Evolutionary conservation across 805 yeast species (phyloP), one percentile per base, ranked within the genome.

Genomic region (Candida berthetii): DNA sequence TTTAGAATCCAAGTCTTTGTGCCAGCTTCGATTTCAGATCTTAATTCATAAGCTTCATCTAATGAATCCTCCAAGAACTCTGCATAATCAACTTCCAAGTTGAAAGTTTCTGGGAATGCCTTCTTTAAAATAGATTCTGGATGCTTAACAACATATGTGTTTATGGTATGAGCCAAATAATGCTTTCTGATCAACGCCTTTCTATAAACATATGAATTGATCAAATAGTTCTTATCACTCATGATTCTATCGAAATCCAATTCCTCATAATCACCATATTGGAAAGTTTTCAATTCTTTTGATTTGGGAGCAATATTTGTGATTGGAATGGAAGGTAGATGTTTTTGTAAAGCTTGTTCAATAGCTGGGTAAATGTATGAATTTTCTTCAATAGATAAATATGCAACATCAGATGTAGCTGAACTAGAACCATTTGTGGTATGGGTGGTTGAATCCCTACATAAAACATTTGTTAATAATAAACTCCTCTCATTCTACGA

Each of bases 11-110:
- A 91, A 37, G 82, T 76, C 48, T 74, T 78, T 15, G 68, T 71
- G 13, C 76, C 77, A 10, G 61, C 58, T 44, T 81, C 82, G 28
- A 93, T 65, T 50, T 85, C 96, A 40, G 82, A 83, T 44, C 96
- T 66, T 38, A 93, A 68, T 55, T 91, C 99, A 67, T 85, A 90
- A 31, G 85, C 81, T 53, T 93, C 99, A 60, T 91, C 98, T 36
- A 93, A 68, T 0, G 96, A 75, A 57, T 93, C 99, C 53, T 93
- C 98, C 39, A 93, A 66, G 53, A 93, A 93, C 60, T 93, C 99
- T 1, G 98, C 97, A 62, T 87, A 93, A 54, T 91, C 98, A 18
- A 93, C 76, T 55, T 93, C 98, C 27, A 93, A 66, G 42, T 82
- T 81, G 61, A 70, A 88, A 3, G 90, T 73, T 41, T 78, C 85